phyloP scores from a whole-genome alignment of 768 basidiomycete species.

The Trametes elegans region DNA sequence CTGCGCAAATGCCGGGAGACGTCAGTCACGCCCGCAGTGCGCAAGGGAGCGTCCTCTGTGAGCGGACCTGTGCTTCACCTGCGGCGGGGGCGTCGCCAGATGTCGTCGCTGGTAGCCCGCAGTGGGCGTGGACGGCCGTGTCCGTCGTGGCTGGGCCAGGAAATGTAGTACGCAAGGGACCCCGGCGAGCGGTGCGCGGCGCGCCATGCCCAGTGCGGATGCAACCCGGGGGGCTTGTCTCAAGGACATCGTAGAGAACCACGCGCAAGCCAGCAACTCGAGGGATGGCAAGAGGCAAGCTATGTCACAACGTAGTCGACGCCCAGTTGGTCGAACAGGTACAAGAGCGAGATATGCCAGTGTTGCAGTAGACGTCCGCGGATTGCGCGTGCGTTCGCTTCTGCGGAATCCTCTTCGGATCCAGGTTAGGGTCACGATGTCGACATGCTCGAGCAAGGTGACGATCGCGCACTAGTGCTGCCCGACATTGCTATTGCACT shows the following conservation, averaged over 20 bases:
- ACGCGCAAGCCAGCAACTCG: neutral
- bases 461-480: neutral
- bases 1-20: constrained; percentile 30
- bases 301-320: neutral
- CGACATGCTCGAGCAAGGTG: neutral
- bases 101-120: constrained; percentile 3
- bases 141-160: neutral
- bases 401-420: neutral
- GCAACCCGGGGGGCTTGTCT: neutral
- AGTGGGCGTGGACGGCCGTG: neutral
- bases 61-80: constrained; percentile 52
- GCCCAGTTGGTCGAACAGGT: neutral
- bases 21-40: constrained; percentile 5
- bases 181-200: neutral
- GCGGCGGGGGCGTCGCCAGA: constrained; percentile 54
- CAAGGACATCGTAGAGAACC: neutral
- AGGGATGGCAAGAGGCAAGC: no score
- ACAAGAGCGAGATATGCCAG: neutral
- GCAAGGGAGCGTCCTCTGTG: neutral
- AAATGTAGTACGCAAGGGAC: neutral
- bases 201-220: neutral
- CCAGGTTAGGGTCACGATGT: constrained; percentile 8
- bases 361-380: neutral
- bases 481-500: neutral
- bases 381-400: neutral